Evolutionary conservation across 306 rosid species (phyloP).

Genomic region (Vigna radiata): DNA sequence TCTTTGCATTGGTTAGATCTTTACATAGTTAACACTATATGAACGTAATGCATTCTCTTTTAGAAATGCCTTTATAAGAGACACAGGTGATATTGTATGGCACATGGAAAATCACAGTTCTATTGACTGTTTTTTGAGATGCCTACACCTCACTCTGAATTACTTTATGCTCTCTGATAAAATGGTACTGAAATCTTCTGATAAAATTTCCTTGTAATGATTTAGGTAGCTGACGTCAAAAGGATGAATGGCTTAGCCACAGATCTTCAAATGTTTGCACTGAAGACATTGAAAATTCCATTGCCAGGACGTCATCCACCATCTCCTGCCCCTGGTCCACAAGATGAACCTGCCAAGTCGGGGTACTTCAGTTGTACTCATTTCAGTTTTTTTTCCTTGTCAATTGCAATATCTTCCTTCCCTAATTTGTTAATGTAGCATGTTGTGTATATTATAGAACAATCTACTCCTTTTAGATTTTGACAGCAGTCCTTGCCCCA

Average conservation of each 20-base stretch:
- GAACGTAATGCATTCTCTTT: not conserved
- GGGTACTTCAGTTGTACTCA: slow-evolving; percentile 56
- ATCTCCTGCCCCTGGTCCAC: slow-evolving; percentile 51
- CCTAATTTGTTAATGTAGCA: not conserved
- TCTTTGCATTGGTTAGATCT: slow-evolving; percentile 3
- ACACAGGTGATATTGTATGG: not conserved
- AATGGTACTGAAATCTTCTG: slow-evolving; percentile 23
- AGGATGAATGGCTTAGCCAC: slow-evolving; percentile 84
- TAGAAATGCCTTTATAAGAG: slow-evolving; percentile 1
- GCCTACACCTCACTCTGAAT: not conserved
- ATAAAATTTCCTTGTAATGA: slow-evolving; percentile 37
- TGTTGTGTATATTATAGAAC: slow-evolving; percentile 3
- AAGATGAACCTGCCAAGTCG: slow-evolving; percentile 50
- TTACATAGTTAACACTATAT: slow-evolving; percentile 4
- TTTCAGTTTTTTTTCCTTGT: not conserved
- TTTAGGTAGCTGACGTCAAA: slow-evolving; percentile 83
- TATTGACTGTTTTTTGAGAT: slow-evolving; percentile 4
- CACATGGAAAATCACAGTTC: not conserved
- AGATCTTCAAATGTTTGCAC: slow-evolving; percentile 91
- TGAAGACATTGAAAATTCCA: slow-evolving; percentile 76
- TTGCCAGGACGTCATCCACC: slow-evolving; percentile 90
- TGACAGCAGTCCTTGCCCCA: slow-evolving; percentile 7
- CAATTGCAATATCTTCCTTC: not conserved
- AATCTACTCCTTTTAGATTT: slow-evolving; percentile 27
- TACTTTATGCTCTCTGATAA: slow-evolving; percentile 19